A percentile compares a stretch with the other conserved stretches of the same genome.
Conservation (phyloP, 352 stramenopile species). For the Saprolegnia diclina region DNA sequence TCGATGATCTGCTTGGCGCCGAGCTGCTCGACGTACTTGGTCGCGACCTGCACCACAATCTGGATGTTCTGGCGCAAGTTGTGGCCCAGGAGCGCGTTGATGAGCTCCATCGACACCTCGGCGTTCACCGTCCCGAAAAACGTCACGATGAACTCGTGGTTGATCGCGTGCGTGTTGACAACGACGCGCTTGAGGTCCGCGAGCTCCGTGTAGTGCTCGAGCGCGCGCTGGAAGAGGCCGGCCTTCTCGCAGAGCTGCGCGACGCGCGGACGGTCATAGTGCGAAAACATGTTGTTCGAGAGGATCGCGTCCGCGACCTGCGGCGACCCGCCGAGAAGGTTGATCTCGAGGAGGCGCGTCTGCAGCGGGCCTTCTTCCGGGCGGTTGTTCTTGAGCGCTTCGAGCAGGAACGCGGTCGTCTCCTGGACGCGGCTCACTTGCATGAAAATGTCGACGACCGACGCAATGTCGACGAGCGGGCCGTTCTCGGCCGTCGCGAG, state of each 20-base stretch:
- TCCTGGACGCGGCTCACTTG: slow-evolving; percentile 98
- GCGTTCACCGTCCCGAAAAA: slow-evolving; percentile 98
- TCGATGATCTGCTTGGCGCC: slow-evolving; percentile 93
- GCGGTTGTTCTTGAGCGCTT: slow-evolving; percentile 98
- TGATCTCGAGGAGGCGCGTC: slow-evolving; percentile 99
- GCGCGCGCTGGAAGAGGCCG: slow-evolving; percentile 97
- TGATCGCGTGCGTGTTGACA: slow-evolving; percentile 89
- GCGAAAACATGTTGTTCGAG: slow-evolving; percentile 98
- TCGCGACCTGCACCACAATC: slow-evolving; percentile 98
- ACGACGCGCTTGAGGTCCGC: slow-evolving; percentile 95
- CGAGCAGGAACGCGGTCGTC: slow-evolving; percentile 98
- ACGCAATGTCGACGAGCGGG: slow-evolving; percentile 97
- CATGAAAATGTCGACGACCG: slow-evolving; percentile 99
- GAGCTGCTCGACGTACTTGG: slow-evolving; percentile 92
- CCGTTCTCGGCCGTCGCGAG: slow-evolving; percentile 93
- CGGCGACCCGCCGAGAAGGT: slow-evolving; percentile 97
- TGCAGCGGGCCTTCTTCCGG: slow-evolving; percentile 98
- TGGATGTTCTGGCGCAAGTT: slow-evolving; percentile 98
- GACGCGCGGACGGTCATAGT: slow-evolving; percentile 98
- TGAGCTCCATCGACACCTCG: slow-evolving; percentile 96
- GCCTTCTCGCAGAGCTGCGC: slow-evolving; percentile 98
- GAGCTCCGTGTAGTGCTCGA: slow-evolving; percentile 99
- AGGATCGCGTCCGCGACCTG: slow-evolving; percentile 99
- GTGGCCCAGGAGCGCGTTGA: slow-evolving; percentile 98
- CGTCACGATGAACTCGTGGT: slow-evolving; percentile 97